phyloP scores from a whole-genome alignment of 139 green algal species.

The Deuterostichococcus epilithicus region DNA sequence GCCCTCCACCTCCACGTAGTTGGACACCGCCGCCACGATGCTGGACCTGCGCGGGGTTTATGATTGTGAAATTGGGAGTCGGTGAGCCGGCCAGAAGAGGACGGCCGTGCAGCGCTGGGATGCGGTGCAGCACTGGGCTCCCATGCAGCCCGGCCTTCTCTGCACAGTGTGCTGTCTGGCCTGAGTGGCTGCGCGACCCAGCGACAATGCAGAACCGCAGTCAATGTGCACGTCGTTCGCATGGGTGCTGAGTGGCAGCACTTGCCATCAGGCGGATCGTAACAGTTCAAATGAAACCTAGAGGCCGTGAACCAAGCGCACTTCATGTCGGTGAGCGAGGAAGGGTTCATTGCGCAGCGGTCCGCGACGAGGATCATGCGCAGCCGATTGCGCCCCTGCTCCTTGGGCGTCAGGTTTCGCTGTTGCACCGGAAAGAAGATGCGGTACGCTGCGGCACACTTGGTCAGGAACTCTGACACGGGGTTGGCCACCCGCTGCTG shows the following conservation, averaged over 20 bases:
- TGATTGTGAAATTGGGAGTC: too few relatives aligned
- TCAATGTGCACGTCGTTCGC: too few relatives aligned
- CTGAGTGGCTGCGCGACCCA: too few relatives aligned
- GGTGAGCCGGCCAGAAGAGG: too few relatives aligned
- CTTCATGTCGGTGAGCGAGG: constrained; percentile 70
- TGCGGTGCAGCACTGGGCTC: too few relatives aligned
- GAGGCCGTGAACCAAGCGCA: constrained; percentile 1
- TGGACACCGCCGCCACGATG: constrained; percentile 64
- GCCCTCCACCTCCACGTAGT: constrained; percentile 83
- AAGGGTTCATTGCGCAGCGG: constrained; percentile 75
- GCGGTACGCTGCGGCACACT: constrained; percentile 41
- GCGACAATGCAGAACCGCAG: too few relatives aligned
- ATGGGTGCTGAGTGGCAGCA: too few relatives aligned
- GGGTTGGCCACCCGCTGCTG: neutral
- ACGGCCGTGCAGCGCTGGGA: too few relatives aligned
- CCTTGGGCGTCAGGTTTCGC: constrained; percentile 30
- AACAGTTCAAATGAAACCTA: neutral
- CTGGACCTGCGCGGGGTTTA: constrained; percentile 7
- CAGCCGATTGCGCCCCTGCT: constrained; percentile 60
- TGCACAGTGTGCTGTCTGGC: too few relatives aligned
- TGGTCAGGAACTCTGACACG: constrained; percentile 20
- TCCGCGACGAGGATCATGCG: constrained; percentile 80
- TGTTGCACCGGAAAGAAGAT: constrained; percentile 53
- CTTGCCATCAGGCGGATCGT: neutral
- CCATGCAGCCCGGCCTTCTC: neutral